A percentile compares a stretch with the other conserved stretches of the same genome.
Evolutionary conservation across 768 basidiomycete genomes (phyloP).

Genomic region (Mycena alexandri): DNA sequence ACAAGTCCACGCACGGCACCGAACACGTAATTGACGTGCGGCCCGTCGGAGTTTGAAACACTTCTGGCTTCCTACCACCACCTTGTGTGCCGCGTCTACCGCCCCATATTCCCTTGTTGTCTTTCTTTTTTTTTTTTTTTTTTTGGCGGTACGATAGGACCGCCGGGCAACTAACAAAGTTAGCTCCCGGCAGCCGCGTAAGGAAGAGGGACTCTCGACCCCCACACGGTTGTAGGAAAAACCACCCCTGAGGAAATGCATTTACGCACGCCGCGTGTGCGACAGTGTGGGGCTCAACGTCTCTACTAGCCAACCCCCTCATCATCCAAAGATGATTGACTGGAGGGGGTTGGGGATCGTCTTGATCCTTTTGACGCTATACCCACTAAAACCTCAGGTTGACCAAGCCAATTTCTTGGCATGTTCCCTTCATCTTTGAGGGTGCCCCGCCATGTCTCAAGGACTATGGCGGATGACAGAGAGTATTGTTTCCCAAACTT

Average conservation of each 20-base stretch:
- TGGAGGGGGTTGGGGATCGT: not conserved
- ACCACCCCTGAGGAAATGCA: slow-evolving; percentile 10
- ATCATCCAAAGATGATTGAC: no score
- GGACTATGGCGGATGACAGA: not conserved
- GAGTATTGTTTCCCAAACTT: slow-evolving; percentile 10
- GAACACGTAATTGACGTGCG: no score
- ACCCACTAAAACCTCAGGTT: slow-evolving; percentile 17
- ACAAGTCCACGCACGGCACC: no score
- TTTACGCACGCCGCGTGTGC: slow-evolving; percentile 7
- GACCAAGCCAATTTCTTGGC: slow-evolving; percentile 4
- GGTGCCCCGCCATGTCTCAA: not conserved
- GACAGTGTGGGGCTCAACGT: slow-evolving; percentile 13
- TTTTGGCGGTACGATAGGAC: slow-evolving; percentile 15
- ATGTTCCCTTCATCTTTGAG: not conserved
- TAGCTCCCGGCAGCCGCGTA: not conserved
- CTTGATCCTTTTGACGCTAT: slow-evolving; percentile 1
- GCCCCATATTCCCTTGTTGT: no score
- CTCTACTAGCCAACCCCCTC: not conserved
- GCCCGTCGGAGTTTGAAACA: no score
- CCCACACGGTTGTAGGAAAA: not conserved
- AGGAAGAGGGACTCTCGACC: not conserved
- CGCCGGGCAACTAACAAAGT: not conserved
- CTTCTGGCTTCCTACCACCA: no score
- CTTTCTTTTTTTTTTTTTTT: not conserved
- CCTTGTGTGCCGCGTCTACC: no score